Base-by-base conservation (phyloP, 345 rosid species). In the Murraya koenigii region DNA sequence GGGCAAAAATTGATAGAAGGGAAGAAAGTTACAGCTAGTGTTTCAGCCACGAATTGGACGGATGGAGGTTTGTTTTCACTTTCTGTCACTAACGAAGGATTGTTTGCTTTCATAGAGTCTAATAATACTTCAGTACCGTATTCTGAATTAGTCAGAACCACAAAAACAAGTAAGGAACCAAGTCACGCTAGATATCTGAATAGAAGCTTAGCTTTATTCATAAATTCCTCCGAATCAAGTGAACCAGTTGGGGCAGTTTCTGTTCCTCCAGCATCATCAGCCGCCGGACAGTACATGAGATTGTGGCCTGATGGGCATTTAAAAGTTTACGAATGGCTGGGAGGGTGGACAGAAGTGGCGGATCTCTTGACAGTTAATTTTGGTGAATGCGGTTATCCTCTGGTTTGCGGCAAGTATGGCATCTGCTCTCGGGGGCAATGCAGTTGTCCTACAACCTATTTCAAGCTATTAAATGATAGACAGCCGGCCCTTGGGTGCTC, bases 331-430 rank as follows among this genome's bases (percentile, higher is more conserved):
- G 75, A 69, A 30, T 69, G 78, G 87, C 30, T 0, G 20, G 13
- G 7, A 30, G 56, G 36, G 10, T 72, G 80, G 82, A 68, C 38
- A 55, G 72, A 17, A 52, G 56, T 44, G 25, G 80, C 68, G 1
- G 89, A 86, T 67, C 26, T 84, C 10, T 65, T 84, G 52, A 52
- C 33, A 5, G 13, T 19, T 2, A 26, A 0, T 5, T 10, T 47
- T 6, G 75, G 54, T 1, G 75, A 69, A 14, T 86, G 87, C 63
- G 74, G 1, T 30, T 86, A 75, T 33, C 85, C 89, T 10, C 8
- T 39, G 49, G 86, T 15, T 19, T 84, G 89, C 2, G 86, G 87
- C 5, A 75, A 60, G 10, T 84, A 82, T 66, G 84, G 89, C 7
- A 69, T 86, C 38, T 86, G 86, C 77, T 56, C 47, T 0, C 38